Evolutionary conservation across 176 grass and related monocot species (phyloP).

Genomic region (Lolium rigidum): DNA sequence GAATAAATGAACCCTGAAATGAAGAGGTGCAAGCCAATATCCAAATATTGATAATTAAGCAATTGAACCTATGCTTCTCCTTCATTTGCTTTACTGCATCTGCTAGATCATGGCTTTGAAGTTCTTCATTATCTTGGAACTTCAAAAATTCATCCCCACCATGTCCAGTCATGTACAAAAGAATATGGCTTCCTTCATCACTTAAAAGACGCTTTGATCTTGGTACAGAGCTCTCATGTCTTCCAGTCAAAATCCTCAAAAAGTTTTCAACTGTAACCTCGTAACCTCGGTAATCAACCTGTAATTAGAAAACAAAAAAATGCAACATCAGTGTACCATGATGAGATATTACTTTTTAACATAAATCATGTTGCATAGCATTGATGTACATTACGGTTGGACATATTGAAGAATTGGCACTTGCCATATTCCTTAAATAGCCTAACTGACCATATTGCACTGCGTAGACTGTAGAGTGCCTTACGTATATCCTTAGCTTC

Average conservation of each 20-base stretch:
- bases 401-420: conserved; percentile 10
- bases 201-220: conserved; percentile 95
- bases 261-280: conserved; percentile 99
- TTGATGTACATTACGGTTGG: neutral
- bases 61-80: conserved; percentile 78
- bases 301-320: conserved; percentile 18
- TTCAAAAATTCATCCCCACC: conserved; percentile 98
- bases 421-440: neutral
- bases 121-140: conserved; percentile 98
- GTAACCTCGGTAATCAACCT: conserved; percentile 98
- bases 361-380: conserved; percentile 8
- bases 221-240: conserved; percentile 79
- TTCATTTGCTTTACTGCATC: conserved; percentile 99
- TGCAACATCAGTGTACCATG: conserved; percentile 19
- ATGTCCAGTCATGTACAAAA: conserved; percentile 99
- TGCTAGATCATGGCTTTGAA: conserved; percentile 97
- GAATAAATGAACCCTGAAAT: conserved; percentile 23
- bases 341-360: neutral
- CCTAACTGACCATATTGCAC: neutral
- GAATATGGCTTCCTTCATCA: conserved; percentile 98
- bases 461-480: neutral
- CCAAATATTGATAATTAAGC: neutral
- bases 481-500: neutral
- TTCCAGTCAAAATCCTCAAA: conserved; percentile 85
- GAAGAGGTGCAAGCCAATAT: conserved; percentile 30